Percentiles rank a stretch among this genome's conserved stretches.
Conservation (phyloP, 2,329 filamentous ascomycete species). For the Salinomyces thailandicus region DNA sequence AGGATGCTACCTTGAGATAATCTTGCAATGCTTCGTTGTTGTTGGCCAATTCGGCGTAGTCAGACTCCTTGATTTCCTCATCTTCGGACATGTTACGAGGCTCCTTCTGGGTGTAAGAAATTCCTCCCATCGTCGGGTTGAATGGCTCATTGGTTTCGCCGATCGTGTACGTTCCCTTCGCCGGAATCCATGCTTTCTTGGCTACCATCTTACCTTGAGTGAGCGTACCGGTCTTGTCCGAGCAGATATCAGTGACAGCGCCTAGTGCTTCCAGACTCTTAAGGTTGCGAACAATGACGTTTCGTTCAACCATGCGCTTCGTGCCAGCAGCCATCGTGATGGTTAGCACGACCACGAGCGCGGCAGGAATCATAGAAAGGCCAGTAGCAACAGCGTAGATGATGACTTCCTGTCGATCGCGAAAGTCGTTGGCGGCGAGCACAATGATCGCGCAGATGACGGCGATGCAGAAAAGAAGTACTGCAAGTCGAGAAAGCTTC, state of each 20-base stretch:
- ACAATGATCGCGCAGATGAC: conserved; percentile 61
- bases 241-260: conserved; percentile 12
- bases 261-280: conserved; percentile 55
- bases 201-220: conserved; percentile 51
- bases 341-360: conserved; percentile 28
- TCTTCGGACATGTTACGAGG: conserved; percentile 49
- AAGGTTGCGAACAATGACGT: conserved; percentile 57
- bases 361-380: conserved; percentile 53
- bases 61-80: conserved; percentile 25
- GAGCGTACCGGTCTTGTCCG: conserved; percentile 39
- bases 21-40: conserved; percentile 41
- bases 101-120: conserved; percentile 28
- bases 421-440: conserved; percentile 48
- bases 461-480: conserved; percentile 66
- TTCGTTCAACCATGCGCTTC: conserved; percentile 39
- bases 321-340: conserved; percentile 41
- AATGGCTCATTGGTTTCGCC: conserved; percentile 47
- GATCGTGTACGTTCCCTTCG: conserved; percentile 50
- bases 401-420: conserved; percentile 50
- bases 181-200: conserved; percentile 51
- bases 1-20: conserved; percentile 49
- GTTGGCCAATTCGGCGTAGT: conserved; percentile 27
- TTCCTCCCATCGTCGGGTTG: conserved; percentile 49
- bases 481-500: conserved; percentile 75
- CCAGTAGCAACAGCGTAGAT: conserved; percentile 55